A percentile compares a stretch with the other conserved stretches of the same genome.
Conservation (phyloP, 225 moss, liverwort and hornwort genomes). For the Straminergon stramineum region DNA sequence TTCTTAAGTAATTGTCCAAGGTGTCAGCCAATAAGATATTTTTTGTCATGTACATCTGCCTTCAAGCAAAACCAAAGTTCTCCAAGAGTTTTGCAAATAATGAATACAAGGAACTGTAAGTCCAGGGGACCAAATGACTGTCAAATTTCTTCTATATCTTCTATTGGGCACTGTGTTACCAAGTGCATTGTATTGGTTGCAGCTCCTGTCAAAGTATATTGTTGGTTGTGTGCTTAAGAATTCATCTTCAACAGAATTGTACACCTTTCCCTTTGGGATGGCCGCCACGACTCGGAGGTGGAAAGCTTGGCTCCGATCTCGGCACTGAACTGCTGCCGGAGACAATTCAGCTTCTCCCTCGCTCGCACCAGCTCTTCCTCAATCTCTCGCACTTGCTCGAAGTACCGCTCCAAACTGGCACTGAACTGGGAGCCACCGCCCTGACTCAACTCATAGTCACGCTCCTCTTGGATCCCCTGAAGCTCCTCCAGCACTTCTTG, state of each 20-base stretch:
- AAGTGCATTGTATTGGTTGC: neutral
- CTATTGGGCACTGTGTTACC: neutral
- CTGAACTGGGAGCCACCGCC: conserved; percentile 21
- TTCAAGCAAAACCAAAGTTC: neutral
- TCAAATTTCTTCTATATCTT: neutral
- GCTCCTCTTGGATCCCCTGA: conserved; percentile 26
- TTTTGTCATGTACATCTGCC: neutral
- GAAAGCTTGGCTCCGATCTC: conserved; percentile 8
- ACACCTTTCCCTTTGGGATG: neutral
- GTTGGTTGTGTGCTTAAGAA: neutral
- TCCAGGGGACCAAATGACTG: neutral
- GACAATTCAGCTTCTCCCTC: conserved; percentile 21
- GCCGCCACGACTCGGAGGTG: conserved; percentile 4
- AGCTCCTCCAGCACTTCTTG: conserved; percentile 39
- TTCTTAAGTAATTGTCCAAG: neutral
- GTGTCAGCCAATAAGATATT: neutral
- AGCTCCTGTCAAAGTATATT: neutral
- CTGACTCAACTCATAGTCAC: conserved; percentile 18
- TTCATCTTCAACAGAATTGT: neutral
- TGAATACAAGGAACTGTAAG: neutral
- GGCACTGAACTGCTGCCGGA: conserved; percentile 11
- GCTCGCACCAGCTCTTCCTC: conserved; percentile 19
- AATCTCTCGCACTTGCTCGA: conserved; percentile 30
- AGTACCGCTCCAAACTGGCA: conserved; percentile 12
- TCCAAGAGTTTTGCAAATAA: neutral